Evolutionary conservation across 352 stramenopile species (phyloP).

Genomic region (Bremia lactucae): DNA sequence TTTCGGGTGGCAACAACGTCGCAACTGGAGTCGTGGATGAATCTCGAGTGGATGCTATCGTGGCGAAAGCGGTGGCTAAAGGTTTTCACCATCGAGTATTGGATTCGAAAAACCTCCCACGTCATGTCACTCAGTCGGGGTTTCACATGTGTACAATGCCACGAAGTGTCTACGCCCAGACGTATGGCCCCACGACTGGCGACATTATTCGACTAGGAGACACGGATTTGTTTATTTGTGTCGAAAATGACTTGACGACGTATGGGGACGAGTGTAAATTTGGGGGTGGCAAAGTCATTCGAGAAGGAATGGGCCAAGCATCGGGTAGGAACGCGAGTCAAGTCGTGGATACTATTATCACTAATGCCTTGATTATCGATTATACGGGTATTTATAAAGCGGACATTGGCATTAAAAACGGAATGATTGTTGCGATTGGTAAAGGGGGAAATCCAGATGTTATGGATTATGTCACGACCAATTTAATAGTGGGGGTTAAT

Average conservation of each 20-base stretch:
- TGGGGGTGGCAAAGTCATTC: conserved; percentile 89
- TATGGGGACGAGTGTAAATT: conserved; percentile 90
- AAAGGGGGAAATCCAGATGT: conserved; percentile 96
- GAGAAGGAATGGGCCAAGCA: conserved; percentile 72
- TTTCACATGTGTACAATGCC: conserved; percentile 46
- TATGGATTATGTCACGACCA: conserved; percentile 86
- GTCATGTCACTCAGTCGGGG: conserved; percentile 12
- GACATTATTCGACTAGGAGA: conserved; percentile 91
- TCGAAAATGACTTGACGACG: conserved; percentile 85
- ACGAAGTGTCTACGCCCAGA: conserved; percentile 77
- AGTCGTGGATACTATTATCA: conserved; percentile 94
- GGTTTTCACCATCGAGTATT: conserved; percentile 55
- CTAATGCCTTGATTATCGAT: conserved; percentile 94
- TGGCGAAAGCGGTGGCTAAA: conserved; percentile 33
- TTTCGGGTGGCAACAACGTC: conserved; percentile 85
- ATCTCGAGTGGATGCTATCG: conserved; percentile 41
- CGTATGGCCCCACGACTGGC: conserved; percentile 90
- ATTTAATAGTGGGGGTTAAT: conserved; percentile 85
- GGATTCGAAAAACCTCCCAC: conserved; percentile 16
- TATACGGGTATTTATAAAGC: conserved; percentile 93
- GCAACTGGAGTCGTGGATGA: conserved; percentile 68
- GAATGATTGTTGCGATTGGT: conserved; percentile 89
- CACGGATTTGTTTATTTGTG: conserved; percentile 83
- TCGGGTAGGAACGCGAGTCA: conserved; percentile 29
- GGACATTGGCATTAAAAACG: conserved; percentile 92